A percentile compares a stretch with the other conserved stretches of the same genome.
Evolutionary conservation across 1,139 yeast genomes (phyloP).

Genomic region (Zygosaccharomyces sapae): DNA sequence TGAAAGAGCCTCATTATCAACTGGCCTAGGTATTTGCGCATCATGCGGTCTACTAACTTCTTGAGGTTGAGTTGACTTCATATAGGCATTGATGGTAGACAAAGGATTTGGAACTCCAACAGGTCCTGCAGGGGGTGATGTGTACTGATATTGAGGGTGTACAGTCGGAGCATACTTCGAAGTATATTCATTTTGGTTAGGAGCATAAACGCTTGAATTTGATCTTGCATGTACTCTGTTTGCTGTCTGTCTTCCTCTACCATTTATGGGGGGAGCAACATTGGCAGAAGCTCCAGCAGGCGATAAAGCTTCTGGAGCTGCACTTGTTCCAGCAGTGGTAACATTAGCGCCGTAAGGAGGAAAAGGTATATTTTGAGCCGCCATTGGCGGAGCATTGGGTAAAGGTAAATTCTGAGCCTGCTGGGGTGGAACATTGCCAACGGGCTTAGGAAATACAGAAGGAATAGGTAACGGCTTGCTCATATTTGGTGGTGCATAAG

Average conservation of each 20-base stretch:
- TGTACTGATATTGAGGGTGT: constrained; percentile 34
- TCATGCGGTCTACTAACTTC: neutral
- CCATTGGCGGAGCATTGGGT: neutral
- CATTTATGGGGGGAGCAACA: constrained; percentile 4
- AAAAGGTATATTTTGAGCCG: neutral
- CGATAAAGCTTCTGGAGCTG: neutral
- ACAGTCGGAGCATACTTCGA: constrained; percentile 41
- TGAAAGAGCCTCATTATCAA: constrained; percentile 31
- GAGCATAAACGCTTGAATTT: constrained; percentile 33
- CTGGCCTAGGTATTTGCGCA: constrained; percentile 4
- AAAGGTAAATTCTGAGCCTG: neutral
- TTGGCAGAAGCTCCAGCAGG: neutral
- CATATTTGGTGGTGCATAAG: neutral
- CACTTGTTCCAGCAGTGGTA: constrained; percentile 6
- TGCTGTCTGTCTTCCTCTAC: constrained; percentile 2
- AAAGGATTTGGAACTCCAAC: constrained; percentile 13
- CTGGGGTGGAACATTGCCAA: neutral
- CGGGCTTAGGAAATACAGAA: neutral
- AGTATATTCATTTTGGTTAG: constrained; percentile 30
- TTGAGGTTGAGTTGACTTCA: constrained; percentile 13
- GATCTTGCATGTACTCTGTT: constrained; percentile 32
- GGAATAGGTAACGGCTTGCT: neutral
- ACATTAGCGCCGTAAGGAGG: constrained; percentile 2
- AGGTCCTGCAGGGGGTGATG: constrained; percentile 23
- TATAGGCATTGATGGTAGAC: constrained; percentile 8